Evolutionary conservation across 352 stramenopile species (phyloP), one percentile per base, ranked within the genome.

Genomic region (Globisporangium splendens): DNA sequence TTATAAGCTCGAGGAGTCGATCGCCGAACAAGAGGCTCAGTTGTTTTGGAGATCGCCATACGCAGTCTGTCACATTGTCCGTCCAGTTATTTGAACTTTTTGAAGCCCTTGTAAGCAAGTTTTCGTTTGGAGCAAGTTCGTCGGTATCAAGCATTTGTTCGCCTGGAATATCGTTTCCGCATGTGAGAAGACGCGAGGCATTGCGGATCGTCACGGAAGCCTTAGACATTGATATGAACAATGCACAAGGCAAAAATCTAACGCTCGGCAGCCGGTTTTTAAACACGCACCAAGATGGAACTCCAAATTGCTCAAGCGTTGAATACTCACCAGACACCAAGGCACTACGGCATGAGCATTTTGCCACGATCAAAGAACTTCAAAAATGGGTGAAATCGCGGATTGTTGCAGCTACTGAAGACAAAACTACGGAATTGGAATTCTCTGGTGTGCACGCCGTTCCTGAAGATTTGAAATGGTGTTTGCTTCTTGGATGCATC

Each of bases 401-500:
- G 8, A 47, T 61, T 13, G n/a, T 18, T 10, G 24, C 43, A 28
- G n/a, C 33, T 5, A 51, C 44, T 46, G 41, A 18, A 54, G 50
- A 61, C 15, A 12, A 50, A 20, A 20, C 6, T 1, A 43, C 1
- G 28, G 31, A 17, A 31, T 13, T 46, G 35, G 3, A n/a, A n/a
- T 44, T n/a, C n/a, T 18, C 39, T 44, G 39, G 50, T 44, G 24
- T 60, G 24, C 47, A 68, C 50, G 57, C 79, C 31, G 48, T 39
- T n/a, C 39, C 20, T 6, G 39, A 59, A 24, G 60, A 57, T 41
- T 58, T 83, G 18, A 46, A 69, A 20, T 76, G 69, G 66, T 83
- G 72, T 51, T 24, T 73, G 42, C 50, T 83, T 0, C 20, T 79
- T 15, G 73, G 69, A 24, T 63, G 54, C 15, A 62, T 83, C 33